Percentiles rank a stretch among this genome's conserved stretches.
Conservation (phyloP, 495 filamentous ascomycete species). For the Glarea lozoyensis region DNA sequence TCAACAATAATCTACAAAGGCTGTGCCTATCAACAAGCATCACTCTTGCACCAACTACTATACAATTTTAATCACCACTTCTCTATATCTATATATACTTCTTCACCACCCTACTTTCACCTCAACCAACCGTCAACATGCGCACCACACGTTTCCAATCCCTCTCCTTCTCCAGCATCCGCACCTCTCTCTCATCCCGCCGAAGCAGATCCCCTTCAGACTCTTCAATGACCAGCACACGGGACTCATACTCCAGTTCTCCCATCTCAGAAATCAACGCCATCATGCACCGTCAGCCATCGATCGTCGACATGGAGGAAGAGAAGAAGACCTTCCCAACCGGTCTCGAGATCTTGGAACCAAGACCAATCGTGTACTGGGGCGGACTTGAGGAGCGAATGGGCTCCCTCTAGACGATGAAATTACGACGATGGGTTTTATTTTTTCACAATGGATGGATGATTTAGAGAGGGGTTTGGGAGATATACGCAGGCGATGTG, state of each 20-base stretch:
- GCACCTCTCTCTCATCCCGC: constrained; percentile 34
- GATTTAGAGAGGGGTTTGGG: neutral
- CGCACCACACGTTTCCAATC: constrained; percentile 34
- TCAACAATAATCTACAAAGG: constrained; percentile 9
- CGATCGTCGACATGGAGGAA: constrained; percentile 34
- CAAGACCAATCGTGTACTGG: constrained; percentile 43
- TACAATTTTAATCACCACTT: constrained; percentile 12
- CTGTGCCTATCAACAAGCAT: constrained; percentile 12
- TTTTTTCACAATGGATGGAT: neutral
- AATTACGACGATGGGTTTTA: neutral
- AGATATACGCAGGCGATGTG: neutral
- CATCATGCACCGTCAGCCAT: constrained; percentile 39
- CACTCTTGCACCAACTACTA: neutral
- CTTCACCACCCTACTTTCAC: neutral
- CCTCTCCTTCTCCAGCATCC: constrained; percentile 39
- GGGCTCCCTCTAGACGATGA: constrained; percentile 21
- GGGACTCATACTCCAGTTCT: constrained; percentile 30
- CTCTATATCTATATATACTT: neutral
- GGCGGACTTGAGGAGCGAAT: constrained; percentile 46
- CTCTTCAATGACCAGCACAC: constrained; percentile 21
- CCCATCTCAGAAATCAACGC: constrained; percentile 37
- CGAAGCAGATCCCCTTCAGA: constrained; percentile 21
- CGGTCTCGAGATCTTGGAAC: constrained; percentile 43
- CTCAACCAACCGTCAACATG: constrained; percentile 15
- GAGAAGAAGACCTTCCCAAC: constrained; percentile 35